Percentiles rank a stretch among this genome's conserved stretches.
These are phyloP conservation scores for Letharia columbiana DNA, from an alignment of 495 filamentous ascomycete species.

Conservation along the genomic window DNA sequence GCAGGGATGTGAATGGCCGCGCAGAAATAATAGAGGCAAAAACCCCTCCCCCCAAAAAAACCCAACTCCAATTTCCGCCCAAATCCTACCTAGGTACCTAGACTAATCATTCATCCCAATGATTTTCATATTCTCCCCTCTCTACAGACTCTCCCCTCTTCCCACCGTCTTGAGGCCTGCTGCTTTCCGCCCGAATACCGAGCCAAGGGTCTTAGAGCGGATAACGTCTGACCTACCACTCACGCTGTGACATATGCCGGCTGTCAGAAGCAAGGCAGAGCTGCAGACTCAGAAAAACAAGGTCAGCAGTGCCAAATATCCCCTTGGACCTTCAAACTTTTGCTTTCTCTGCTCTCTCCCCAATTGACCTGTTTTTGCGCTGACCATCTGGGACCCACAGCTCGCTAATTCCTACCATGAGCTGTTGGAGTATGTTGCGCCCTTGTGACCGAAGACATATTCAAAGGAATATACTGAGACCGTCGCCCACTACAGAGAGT, in stretches of 20 bases:
- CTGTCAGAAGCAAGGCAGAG: conserved; percentile 70
- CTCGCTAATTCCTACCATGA: conserved; percentile 96
- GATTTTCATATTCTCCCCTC: not conserved
- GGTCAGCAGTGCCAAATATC: conserved; percentile 42
- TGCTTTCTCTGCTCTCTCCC: conserved; percentile 17
- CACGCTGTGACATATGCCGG: conserved; percentile 37
- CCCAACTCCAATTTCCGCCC: conserved; percentile 10
- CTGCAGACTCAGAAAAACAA: conserved; percentile 88
- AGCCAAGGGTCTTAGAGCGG: conserved; percentile 9
- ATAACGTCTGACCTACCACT: conserved; percentile 11
- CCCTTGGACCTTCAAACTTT: conserved; percentile 19
- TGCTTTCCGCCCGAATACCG: conserved; percentile 2
- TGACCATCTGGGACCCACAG: conserved; percentile 38
- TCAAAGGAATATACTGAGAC: conserved; percentile 16
- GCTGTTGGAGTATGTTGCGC: conserved; percentile 69
- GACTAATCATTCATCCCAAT: conserved; percentile 12
- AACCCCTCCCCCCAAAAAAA: not conserved
- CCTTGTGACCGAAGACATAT: not conserved
- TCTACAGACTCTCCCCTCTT: conserved; percentile 5
- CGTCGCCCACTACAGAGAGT: conserved; percentile 55
- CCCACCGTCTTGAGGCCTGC: conserved; percentile 8
- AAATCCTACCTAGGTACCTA: not conserved
- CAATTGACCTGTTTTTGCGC: not conserved
- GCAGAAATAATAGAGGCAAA: not conserved
- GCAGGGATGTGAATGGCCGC: not conserved